Percentiles rank a stretch among this genome's conserved stretches.
Conservation (phyloP, 495 filamentous ascomycete species). For the Penicillium atrosanguineum region DNA sequence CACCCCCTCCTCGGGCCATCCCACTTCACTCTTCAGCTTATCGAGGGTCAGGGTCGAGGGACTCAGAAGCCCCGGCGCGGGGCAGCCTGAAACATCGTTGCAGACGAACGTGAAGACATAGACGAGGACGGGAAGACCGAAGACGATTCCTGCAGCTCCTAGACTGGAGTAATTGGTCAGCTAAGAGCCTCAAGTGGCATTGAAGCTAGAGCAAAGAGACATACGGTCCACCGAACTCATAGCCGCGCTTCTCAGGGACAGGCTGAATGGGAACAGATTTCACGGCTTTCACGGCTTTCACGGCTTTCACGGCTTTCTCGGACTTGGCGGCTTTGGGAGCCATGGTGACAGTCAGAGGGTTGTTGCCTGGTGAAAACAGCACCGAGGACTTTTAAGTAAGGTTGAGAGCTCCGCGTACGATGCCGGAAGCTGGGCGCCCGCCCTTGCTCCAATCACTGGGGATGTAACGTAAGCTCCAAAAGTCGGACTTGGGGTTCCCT, state of each 20-base stretch:
- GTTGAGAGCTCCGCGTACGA: conserved; percentile 18
- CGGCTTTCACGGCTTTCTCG: neutral
- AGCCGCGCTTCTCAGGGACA: conserved; percentile 55
- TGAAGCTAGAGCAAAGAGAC: conserved; percentile 33
- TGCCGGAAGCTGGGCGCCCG: conserved; percentile 18
- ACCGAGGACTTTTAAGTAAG: conserved; percentile 11
- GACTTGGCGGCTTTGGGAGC: conserved; percentile 22
- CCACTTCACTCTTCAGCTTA: conserved; percentile 70
- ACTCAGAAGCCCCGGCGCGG: conserved; percentile 76
- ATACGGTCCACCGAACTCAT: conserved; percentile 88
- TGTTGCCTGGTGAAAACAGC: conserved; percentile 7
- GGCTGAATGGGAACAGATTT: conserved; percentile 23
- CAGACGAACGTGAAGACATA: conserved; percentile 80
- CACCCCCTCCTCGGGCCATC: conserved; percentile 71
- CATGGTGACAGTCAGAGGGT: conserved; percentile 18
- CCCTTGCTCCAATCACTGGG: neutral
- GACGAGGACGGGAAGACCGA: conserved; percentile 71
- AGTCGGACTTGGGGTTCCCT: conserved; percentile 14
- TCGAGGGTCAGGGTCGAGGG: conserved; percentile 70
- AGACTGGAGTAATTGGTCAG: conserved; percentile 49
- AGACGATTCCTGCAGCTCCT: conserved; percentile 69
- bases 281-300: neutral
- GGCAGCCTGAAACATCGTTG: conserved; percentile 91
- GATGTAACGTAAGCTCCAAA: conserved; percentile 23
- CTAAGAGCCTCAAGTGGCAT: conserved; percentile 3